Percentiles rank a stretch among this genome's conserved stretches.
Conservation (phyloP, 345 rosid genomes). For the Arabidopsis suecica region DNA sequence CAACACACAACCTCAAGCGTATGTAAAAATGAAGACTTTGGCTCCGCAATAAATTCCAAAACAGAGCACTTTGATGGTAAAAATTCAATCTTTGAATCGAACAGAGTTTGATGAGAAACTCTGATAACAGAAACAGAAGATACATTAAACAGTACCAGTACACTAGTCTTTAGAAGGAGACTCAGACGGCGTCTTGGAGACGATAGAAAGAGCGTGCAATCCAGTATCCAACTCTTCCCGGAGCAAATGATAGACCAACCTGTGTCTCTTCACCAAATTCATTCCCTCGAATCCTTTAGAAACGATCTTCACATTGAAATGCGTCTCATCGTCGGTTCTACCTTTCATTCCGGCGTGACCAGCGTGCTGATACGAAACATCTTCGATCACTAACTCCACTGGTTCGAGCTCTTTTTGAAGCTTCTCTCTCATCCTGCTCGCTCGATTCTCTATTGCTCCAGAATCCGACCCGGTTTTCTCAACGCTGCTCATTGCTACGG, state of each 20-base stretch:
- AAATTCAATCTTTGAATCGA: neutral
- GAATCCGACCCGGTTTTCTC: conserved; percentile 31
- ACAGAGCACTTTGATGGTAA: neutral
- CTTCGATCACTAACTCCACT: conserved; percentile 70
- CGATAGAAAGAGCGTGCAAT: conserved; percentile 85
- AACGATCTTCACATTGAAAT: conserved; percentile 81
- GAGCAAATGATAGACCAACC: conserved; percentile 72
- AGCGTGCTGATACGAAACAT: conserved; percentile 90
- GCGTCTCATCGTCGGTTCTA: conserved; percentile 76
- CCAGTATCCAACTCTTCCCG: conserved; percentile 85
- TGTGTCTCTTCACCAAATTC: conserved; percentile 91
- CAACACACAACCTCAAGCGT: neutral
- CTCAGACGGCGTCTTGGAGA: conserved; percentile 86
- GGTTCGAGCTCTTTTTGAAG: conserved; percentile 76
- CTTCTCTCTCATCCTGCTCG: conserved; percentile 70
- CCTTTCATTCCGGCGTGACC: conserved; percentile 93
- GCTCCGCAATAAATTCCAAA: neutral
- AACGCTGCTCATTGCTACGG: conserved; percentile 40
- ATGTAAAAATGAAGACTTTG: neutral
- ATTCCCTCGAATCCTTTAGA: conserved; percentile 85
- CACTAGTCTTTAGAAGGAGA: conserved; percentile 24
- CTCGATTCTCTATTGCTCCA: conserved; percentile 63
- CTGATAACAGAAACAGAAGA: neutral
- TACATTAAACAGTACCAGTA: neutral
- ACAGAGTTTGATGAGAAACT: neutral